These are phyloP conservation scores for Phytopythium delawarense DNA, from an alignment of 352 stramenopile genomes.

Conservation along the genomic window DNA sequence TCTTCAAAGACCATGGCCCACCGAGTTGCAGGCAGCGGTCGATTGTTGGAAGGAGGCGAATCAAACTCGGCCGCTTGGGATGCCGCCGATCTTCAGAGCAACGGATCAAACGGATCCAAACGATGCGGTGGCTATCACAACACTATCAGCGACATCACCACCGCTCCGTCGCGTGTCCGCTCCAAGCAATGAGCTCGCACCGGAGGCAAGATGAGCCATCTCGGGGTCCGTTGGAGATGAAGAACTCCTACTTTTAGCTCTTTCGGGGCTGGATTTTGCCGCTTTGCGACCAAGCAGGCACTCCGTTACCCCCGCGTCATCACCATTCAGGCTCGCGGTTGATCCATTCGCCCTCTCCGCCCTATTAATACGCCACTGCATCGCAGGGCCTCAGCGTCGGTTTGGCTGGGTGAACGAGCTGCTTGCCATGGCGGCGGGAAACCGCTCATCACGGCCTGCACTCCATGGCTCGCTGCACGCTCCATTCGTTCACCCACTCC, in stretches of 20 bases:
- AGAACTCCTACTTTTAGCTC: not conserved
- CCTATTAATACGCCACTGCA: not conserved
- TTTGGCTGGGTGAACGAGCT: not conserved
- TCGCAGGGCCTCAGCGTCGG: not conserved
- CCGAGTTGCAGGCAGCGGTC: not conserved
- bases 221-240: not conserved
- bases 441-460: not conserved
- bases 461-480: not conserved
- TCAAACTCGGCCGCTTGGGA: not conserved
- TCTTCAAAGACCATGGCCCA: too few relatives aligned
- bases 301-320: not conserved
- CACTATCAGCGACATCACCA: not conserved
- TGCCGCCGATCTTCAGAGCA: not conserved
- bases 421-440: not conserved
- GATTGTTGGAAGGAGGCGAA: not conserved
- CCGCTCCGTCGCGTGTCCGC: not conserved
- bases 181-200: not conserved
- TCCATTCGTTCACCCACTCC: constrained; percentile 5
- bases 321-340: not conserved
- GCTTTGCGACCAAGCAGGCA: not conserved
- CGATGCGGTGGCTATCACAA: not conserved
- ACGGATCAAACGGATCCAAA: not conserved
- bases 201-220: not conserved
- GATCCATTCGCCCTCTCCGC: not conserved
- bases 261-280: not conserved